Conservation (phyloP, 2,329 filamentous ascomycete genomes). For the Dothidotthia symphoricarpi region DNA sequence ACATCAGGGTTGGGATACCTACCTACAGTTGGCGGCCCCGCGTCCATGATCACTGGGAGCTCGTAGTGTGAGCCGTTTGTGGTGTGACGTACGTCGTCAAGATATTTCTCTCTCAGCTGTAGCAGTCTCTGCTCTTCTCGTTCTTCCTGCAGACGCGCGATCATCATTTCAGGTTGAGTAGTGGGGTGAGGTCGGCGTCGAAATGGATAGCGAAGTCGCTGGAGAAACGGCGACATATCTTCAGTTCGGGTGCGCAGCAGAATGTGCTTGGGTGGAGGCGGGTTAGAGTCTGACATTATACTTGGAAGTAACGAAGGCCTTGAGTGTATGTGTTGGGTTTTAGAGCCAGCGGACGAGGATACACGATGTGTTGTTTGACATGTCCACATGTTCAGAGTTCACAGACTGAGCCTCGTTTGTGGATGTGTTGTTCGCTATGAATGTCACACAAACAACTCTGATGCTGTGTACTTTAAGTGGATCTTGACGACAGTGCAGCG, state of each 20-base stretch:
- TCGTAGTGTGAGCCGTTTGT: background rate
- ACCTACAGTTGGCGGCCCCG: constrained; percentile 11
- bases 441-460: background rate
- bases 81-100: constrained; percentile 7
- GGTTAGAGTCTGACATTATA: background rate
- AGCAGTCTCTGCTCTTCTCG: constrained; percentile 1
- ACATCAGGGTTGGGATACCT: constrained; percentile 14
- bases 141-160: background rate
- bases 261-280: background rate
- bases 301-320: background rate
- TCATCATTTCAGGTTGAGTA: background rate
- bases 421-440: constrained; percentile 6
- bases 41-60: constrained; percentile 14
- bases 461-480: too few species aligned
- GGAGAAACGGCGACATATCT: constrained; percentile 11
- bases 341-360: background rate
- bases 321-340: background rate
- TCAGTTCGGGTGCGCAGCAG: constrained; percentile 1
- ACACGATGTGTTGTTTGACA: constrained; percentile 6
- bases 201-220: constrained; percentile 13
- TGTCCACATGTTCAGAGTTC: constrained; percentile 5
- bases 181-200: constrained; percentile 4
- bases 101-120: constrained; percentile 2
- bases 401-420: constrained; percentile 13
- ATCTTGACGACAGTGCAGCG: background rate